Percentiles rank a stretch among this genome's conserved stretches.
Evolutionary conservation across 2,329 filamentous ascomycete species (phyloP).

Genomic region (Leptographium galeiforme): DNA sequence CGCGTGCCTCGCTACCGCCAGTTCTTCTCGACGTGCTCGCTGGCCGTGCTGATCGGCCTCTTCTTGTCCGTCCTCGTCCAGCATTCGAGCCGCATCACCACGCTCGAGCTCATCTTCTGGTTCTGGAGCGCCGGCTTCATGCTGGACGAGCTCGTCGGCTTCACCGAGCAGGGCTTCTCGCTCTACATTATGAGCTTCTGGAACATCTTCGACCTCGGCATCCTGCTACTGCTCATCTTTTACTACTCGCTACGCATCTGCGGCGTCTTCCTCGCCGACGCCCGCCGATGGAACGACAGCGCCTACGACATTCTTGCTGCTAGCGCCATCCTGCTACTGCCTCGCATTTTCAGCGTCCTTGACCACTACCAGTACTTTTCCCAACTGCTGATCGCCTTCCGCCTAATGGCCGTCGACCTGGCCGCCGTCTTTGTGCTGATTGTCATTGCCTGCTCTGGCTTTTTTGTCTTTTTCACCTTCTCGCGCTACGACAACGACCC

Average conservation of each 20-base stretch:
- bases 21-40: conserved; percentile 76
- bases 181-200: conserved; percentile 96
- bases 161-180: conserved; percentile 92
- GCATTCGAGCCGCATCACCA: conserved; percentile 67
- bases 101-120: conserved; percentile 83
- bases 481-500: conserved; percentile 61
- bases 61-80: conserved; percentile 72
- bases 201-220: conserved; percentile 91
- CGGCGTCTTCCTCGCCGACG: conserved; percentile 69
- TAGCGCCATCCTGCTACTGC: conserved; percentile 79
- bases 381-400: conserved; percentile 83
- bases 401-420: conserved; percentile 84
- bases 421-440: conserved; percentile 75
- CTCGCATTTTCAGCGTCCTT: conserved; percentile 80
- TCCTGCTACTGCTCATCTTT: conserved; percentile 68
- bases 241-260: conserved; percentile 88
- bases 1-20: conserved; percentile 86
- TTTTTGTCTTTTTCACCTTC: conserved; percentile 87
- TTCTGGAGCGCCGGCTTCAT: conserved; percentile 96
- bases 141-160: conserved; percentile 89
- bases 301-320: conserved; percentile 91
- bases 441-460: conserved; percentile 79
- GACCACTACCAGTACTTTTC: conserved; percentile 96
- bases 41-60: conserved; percentile 70
- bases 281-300: conserved; percentile 62